Evolutionary conservation across 2,329 filamentous ascomycete genomes (phyloP), one percentile per base, ranked within the genome.

Genomic region (Xylaria hypoxylon): DNA sequence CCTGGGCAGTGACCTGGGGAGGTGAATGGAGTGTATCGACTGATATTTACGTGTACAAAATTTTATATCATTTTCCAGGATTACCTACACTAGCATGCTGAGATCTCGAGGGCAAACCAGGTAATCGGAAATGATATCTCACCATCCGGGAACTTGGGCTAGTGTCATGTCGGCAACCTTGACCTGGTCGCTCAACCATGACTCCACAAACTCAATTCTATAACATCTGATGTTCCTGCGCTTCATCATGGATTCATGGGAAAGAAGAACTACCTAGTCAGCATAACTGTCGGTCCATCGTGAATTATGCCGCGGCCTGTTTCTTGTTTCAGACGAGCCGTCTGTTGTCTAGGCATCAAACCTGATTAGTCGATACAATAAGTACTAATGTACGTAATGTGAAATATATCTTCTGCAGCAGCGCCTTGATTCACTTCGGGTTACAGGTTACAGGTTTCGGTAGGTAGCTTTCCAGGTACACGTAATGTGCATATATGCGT

Each of bases 101-200:
- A 33, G 31, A 55, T 40, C 19, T 40, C 28, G n/a, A 56, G 31
- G 47, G 40, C 24, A 59, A 66, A 59, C 64, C 64, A 62, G 64
- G 64, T 62, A 55, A 59, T 59, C 59, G 64, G 64, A 62, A 62
- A 62, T 61, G 59, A 50, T 52, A 40, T 53, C 51, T 62, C 58
- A 52, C 40, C 24, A 33, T 57, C 52, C 35, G 42, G 22, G 38
- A 44, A 10, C 19, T 45, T 45, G 4, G 24, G 50, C 44, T 51
- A 60, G 44, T 48, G 50, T 33, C 48, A 52, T 47, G 44, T 33
- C 59, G 31, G 28, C 22, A 53, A 53, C 53, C 45, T 59, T 53
- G 61, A 40, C 53, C 26, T 59, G 47, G 53, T 59, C 47, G 24
- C 31, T 58, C 22, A 42, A 40, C 38, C 28, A 22, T 40, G 50